These are phyloP conservation scores for Athelia psychrophila DNA, from an alignment of 1,284 basidiomycete species.

Conservation along the genomic window DNA sequence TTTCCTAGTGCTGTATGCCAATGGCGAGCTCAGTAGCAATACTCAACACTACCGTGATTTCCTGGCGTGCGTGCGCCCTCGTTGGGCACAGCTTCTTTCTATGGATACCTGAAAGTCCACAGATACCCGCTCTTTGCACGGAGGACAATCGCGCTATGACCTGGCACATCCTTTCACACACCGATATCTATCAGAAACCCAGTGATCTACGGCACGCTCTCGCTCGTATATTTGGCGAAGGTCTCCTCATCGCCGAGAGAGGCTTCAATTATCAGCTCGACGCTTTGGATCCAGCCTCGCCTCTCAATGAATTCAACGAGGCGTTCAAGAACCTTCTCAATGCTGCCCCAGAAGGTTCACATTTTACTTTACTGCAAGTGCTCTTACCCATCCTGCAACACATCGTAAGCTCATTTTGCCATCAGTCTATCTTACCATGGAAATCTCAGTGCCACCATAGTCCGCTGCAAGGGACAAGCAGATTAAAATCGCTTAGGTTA, in stretches of 20 bases:
- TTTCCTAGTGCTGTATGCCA: no score
- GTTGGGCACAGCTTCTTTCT: no score
- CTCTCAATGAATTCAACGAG: slow-evolving; percentile 43
- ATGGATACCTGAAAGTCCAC: neutral
- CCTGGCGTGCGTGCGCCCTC: slow-evolving; percentile 37
- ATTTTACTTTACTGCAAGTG: slow-evolving; percentile 31
- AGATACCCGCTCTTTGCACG: slow-evolving; percentile 42
- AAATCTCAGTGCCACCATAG: slow-evolving; percentile 6
- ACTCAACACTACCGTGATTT: slow-evolving; percentile 45
- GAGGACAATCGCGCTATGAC: slow-evolving; percentile 47
- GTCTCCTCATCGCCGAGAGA: neutral
- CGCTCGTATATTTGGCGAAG: neutral
- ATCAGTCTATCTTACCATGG: no score
- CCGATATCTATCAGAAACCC: slow-evolving; percentile 45
- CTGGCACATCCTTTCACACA: slow-evolving; percentile 47
- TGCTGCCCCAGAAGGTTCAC: slow-evolving; percentile 16
- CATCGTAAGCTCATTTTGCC: slow-evolving; percentile 31
- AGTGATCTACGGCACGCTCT: slow-evolving; percentile 25
- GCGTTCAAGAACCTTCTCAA: slow-evolving; percentile 45
- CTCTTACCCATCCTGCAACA: slow-evolving; percentile 38
- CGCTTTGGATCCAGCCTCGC: slow-evolving; percentile 28
- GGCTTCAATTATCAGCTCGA: slow-evolving; percentile 69
- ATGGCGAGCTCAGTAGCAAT: slow-evolving; percentile 34
- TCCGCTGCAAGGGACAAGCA: slow-evolving; percentile 9
- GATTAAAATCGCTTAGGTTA: slow-evolving; percentile 12